These are phyloP conservation scores for Fusarium sp. DNA, from an alignment of 2,329 filamentous ascomycete genomes.

Conservation along the genomic window DNA sequence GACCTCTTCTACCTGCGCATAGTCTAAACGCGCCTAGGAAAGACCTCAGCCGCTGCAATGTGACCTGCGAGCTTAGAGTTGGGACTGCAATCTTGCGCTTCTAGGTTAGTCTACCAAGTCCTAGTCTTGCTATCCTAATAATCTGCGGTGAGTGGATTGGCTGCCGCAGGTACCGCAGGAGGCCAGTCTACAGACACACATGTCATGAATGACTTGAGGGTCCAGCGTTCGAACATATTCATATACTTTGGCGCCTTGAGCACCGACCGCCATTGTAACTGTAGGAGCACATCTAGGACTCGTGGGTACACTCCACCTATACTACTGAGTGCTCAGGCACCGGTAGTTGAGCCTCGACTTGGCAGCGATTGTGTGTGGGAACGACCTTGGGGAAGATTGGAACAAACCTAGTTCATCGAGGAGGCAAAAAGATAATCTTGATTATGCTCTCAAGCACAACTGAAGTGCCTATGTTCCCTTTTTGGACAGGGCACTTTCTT, in stretches of 20 bases:
- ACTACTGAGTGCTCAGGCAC: background rate
- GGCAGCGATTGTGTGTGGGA: background rate
- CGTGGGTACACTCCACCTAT: slow-evolving; percentile 1
- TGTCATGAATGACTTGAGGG: background rate
- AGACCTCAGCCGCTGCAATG: background rate
- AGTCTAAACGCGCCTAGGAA: background rate
- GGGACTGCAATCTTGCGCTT: slow-evolving; percentile 5
- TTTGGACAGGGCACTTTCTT: background rate
- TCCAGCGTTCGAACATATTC: slow-evolving; percentile 6
- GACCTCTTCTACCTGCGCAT: background rate
- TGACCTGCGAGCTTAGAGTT: background rate
- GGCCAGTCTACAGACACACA: background rate
- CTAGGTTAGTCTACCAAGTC: background rate
- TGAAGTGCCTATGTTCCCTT: background rate
- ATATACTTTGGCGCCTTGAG: slow-evolving; percentile 10
- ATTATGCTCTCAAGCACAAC: background rate
- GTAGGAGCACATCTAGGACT: slow-evolving; percentile 13
- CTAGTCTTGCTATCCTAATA: background rate
- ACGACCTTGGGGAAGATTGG: background rate
- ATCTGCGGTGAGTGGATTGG: slow-evolving; percentile 8
- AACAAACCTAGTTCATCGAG: background rate
- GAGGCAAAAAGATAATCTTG: background rate
- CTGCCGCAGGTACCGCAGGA: slow-evolving; percentile 22
- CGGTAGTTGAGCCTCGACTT: slow-evolving; percentile 26
- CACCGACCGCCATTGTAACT: slow-evolving; percentile 3